Percentiles rank a stretch among this genome's conserved stretches.
Evolutionary conservation across 2,329 filamentous ascomycete genomes (phyloP).

Genomic region (Onygenales sp.): DNA sequence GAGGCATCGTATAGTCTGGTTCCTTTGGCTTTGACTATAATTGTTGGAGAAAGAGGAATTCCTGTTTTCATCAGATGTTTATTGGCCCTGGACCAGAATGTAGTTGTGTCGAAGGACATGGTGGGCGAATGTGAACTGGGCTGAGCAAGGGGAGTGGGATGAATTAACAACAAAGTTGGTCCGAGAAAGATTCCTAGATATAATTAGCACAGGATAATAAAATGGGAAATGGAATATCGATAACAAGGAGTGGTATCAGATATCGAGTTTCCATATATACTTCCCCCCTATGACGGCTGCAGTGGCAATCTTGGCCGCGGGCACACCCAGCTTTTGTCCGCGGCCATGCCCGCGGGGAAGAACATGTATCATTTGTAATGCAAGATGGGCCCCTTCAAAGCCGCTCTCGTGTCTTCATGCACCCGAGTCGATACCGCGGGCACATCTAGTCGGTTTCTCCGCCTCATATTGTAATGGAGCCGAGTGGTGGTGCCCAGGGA

Average conservation of each 20-base stretch:
- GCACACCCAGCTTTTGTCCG: not conserved
- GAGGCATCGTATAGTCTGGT: constrained; percentile 37
- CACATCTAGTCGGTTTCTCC: too few relatives aligned
- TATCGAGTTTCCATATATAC: not conserved
- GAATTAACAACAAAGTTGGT: not conserved
- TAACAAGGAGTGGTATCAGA: not conserved
- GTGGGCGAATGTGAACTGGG: not conserved
- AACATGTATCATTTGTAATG: constrained; percentile 1
- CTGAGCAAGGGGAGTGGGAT: too few relatives aligned
- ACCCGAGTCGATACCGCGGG: too few relatives aligned
- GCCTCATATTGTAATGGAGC: too few relatives aligned
- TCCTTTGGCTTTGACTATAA: constrained; percentile 39
- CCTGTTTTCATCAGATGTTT: constrained; percentile 37
- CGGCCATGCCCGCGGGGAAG: not conserved
- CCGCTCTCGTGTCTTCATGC: too few relatives aligned
- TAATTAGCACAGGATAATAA: not conserved
- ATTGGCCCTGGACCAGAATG: constrained; percentile 27
- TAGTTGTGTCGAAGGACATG: constrained; percentile 6
- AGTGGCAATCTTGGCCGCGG: not conserved
- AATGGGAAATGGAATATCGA: not conserved
- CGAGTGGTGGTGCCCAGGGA: constrained; percentile 5
- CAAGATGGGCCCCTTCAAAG: not conserved
- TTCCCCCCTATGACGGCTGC: not conserved
- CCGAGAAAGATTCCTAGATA: not conserved
- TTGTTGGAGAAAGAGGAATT: constrained; percentile 19